Conservation (phyloP, 75 land plant genomes). For the Cupressus sempervirens region DNA sequence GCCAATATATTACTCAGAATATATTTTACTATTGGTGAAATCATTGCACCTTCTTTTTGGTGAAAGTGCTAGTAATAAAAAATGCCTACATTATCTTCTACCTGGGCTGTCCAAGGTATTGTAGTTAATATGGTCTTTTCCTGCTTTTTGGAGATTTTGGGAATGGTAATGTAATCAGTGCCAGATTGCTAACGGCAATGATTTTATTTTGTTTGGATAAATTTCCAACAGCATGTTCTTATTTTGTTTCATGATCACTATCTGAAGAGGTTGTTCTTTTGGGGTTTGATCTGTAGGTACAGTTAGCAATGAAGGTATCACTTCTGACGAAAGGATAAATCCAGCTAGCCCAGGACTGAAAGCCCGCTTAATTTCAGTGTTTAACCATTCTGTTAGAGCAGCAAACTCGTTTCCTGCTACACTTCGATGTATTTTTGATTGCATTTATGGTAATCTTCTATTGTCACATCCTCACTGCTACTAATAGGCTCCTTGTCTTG, state of each 20-base stretch:
- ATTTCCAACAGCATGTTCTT: background rate
- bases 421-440: conserved; percentile 92
- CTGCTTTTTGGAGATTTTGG: background rate
- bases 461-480: background rate
- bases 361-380: conserved; percentile 59
- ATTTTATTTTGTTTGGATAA: background rate
- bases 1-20: too few species aligned
- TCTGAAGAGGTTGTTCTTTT: background rate
- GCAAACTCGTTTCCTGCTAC: conserved; percentile 93
- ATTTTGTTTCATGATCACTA: background rate
- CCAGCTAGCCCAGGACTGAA: conserved; percentile 59
- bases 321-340: conserved; percentile 52
- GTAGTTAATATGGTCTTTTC: background rate
- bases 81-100: background rate
- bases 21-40: too few species aligned
- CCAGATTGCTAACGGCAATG: background rate
- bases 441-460: conserved; percentile 68
- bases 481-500: background rate
- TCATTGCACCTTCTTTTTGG: too few species aligned
- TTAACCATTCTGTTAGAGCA: conserved; percentile 81
- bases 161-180: background rate
- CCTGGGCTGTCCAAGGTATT: background rate
- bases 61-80: background rate
- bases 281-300: conserved; percentile 46
- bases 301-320: conserved; percentile 30